These are phyloP conservation scores for Aegilops tauschii DNA, from an alignment of 176 grass and related monocot genomes.

Conservation along the genomic window DNA sequence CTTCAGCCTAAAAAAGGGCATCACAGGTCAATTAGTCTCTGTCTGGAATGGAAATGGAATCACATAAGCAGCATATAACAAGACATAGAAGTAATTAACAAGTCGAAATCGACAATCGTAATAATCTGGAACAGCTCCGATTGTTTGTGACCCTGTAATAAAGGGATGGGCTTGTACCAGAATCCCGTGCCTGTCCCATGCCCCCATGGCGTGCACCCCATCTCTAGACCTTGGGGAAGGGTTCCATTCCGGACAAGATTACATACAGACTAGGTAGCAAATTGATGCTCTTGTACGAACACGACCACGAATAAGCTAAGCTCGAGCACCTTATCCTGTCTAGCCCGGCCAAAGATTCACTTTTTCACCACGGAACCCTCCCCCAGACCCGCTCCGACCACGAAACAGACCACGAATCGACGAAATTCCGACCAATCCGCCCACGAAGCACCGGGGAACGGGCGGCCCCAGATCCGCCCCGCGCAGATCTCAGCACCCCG, in stretches of 20 bases:
- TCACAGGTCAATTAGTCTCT: background rate
- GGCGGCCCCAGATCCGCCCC: conserved; percentile 20
- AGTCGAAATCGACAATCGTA: background rate
- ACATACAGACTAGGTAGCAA: background rate
- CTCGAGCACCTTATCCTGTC: background rate
- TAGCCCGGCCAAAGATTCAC: background rate
- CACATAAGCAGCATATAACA: background rate
- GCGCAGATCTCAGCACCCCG: conserved; percentile 28
- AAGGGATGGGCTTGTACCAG: background rate
- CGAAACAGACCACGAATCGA: background rate
- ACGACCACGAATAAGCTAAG: background rate
- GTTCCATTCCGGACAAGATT: background rate
- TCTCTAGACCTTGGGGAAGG: background rate
- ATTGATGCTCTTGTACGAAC: background rate
- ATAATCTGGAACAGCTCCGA: background rate
- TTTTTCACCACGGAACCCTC: background rate
- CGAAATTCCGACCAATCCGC: background rate
- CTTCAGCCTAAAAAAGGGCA: background rate
- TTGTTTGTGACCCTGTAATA: background rate
- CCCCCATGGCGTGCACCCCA: background rate
- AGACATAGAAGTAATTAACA: background rate
- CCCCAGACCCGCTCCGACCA: too few species aligned
- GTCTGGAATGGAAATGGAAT: background rate
- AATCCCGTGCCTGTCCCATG: background rate
- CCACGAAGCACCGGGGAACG: background rate